These are phyloP conservation scores for Phialocephala subalpina DNA, from an alignment of 2,329 filamentous ascomycete genomes.

Conservation along the genomic window DNA sequence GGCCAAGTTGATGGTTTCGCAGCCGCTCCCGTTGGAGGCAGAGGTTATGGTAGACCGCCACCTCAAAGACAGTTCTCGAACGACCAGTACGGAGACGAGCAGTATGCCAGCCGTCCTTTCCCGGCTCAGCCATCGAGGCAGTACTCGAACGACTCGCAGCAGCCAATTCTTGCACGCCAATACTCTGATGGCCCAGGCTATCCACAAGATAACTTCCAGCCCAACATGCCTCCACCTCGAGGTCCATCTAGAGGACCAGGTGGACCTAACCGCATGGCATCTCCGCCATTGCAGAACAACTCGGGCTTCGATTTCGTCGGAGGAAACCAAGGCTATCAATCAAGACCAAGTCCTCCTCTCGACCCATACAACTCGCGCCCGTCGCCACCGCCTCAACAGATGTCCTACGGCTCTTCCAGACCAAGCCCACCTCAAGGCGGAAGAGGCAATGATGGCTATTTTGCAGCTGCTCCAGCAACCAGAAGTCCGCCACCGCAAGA, in stretches of 20 bases:
- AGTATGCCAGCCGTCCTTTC: constrained; percentile 25
- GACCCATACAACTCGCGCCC: no score
- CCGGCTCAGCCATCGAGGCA: constrained; percentile 32
- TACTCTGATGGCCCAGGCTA: constrained; percentile 33
- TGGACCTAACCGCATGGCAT: constrained; percentile 34
- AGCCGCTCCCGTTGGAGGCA: constrained; percentile 15
- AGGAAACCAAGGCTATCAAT: constrained; percentile 23
- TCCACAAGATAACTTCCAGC: constrained; percentile 20
- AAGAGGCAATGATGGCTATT: constrained; percentile 27
- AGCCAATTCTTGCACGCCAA: constrained; percentile 35
- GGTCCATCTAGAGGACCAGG: constrained; percentile 32
- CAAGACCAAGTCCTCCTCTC: constrained; percentile 17
- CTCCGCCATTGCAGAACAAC: constrained; percentile 37
- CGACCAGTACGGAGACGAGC: constrained; percentile 25
- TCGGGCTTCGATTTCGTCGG: constrained; percentile 39
- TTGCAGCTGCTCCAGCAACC: constrained; percentile 26
- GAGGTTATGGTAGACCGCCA: constrained; percentile 30
- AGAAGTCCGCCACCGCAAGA: constrained; percentile 37
- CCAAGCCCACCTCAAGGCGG: constrained; percentile 18
- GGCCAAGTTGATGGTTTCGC: constrained; percentile 18
- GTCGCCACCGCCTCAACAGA: constrained; percentile 28
- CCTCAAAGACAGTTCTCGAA: constrained; percentile 35
- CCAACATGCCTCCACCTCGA: constrained; percentile 8
- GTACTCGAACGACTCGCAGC: constrained; percentile 36
- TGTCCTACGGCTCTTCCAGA: constrained; percentile 23